Evolutionary conservation across 495 filamentous ascomycete species (phyloP), one percentile per base, ranked within the genome.

Genomic region (Choiromyces venosus): DNA sequence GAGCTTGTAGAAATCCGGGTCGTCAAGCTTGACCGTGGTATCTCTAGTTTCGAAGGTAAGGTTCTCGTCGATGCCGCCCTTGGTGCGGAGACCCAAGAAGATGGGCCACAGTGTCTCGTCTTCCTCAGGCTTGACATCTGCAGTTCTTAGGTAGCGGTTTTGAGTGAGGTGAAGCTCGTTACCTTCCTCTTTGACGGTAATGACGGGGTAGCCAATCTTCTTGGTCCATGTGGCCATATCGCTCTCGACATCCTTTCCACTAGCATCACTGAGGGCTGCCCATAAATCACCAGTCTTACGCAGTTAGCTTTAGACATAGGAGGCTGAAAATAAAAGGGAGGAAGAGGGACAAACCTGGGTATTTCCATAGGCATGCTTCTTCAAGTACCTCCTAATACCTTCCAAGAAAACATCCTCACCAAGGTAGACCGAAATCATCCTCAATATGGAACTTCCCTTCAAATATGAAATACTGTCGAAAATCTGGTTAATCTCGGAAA

Each of bases 381-480:
- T 96, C 79, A 99, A 88, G 83, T 98, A 99, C 72, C 87, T 87
- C 37, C 93, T 87, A 70, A 99, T 90, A 82, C 95, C 95, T 83
- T 98, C 92, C 80, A 99, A 86, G 87, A 99, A 99, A 42, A 88
- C 86, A 52, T 97, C 92, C 82, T 97, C 94, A 69, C 95, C 95
- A 36, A 99, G 87, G 77, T 96, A 94, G 76, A 92, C 95, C 37
- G 94, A 97, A 73, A 99, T 93, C 95, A 99, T 99, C 81, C 95
- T 90, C 71, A 99, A 87, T 18, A 97, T 94, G 77, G 92, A 96
- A 4, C 93, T 97, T 21, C 95, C 95, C 86, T 99, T 99, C 39
- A 91, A 92, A 84, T 99, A 98, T 4, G 94, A 97, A 76, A 98
- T 99, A 66, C 92, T 93, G 82, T 99, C 95, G 81, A 99, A 99